Evolutionary conservation across 108 stramenopile species (phyloP).

Genomic region (Nitzschia sp.): DNA sequence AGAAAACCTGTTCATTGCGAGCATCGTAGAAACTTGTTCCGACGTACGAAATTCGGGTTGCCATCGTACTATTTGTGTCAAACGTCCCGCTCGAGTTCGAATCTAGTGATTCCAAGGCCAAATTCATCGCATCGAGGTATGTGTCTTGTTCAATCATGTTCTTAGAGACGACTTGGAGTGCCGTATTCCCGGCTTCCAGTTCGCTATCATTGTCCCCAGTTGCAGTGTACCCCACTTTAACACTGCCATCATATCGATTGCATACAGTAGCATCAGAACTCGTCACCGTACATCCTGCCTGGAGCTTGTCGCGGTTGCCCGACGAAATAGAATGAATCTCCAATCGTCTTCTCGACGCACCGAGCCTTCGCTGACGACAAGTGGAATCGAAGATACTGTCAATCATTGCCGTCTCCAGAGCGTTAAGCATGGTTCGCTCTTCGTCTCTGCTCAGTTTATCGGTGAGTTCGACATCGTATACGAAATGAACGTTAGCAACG

Average conservation of each 20-base stretch:
- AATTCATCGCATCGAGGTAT: conserved; percentile 10
- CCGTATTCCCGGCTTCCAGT: conserved; percentile 5
- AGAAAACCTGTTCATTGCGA: background rate
- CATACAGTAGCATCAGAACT: background rate
- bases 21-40: conserved; percentile 15
- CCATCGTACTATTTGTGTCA: background rate
- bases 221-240: conserved; percentile 9
- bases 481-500: conserved; percentile 12
- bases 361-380: background rate
- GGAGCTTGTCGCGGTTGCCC: conserved; percentile 1
- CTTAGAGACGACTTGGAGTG: conserved; percentile 1
- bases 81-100: background rate
- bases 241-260: conserved; percentile 13
- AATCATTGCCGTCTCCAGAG: conserved; percentile 7
- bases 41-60: background rate
- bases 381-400: background rate
- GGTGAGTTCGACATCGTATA: conserved; percentile 8
- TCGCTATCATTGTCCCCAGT: conserved; percentile 3
- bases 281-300: background rate
- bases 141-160: background rate
- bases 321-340: conserved; percentile 14
- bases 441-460: background rate
- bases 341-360: background rate
- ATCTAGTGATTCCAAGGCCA: background rate
- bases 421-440: background rate